Evolutionary conservation across 345 rosid genomes (phyloP), one percentile per base, ranked within the genome.

Genomic region (Pugionium dolabratum): DNA sequence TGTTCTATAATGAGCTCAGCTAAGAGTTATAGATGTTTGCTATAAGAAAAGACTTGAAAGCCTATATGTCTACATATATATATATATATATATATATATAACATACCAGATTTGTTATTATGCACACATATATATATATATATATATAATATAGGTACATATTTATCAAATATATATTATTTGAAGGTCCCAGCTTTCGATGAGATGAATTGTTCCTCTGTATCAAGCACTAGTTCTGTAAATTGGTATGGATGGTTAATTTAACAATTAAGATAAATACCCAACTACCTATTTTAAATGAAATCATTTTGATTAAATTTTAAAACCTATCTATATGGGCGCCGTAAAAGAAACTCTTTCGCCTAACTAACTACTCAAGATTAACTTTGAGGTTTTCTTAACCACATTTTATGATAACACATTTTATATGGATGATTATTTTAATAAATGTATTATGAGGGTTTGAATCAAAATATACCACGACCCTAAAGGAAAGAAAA

Each of bases 151-250:
- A 34, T 41, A 46, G 0, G 1, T 33, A 34, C 1, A 53, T 42
- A 25, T 55, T 9, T 54, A 11, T 7, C 6, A 30, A 7, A 33
- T 2, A 54, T 25, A 7, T 51, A 40, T 67, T 35, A 57, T 42
- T 65, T 58, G 26, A 33, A 47, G 64, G 69, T 61, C 78, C 78
- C 78, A 67, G 2, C 54, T 74, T 67, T 55, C 53, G 59, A 74
- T 74, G 78, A 49, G 73, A 74, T 74, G 51, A 62, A 62, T 61
- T 67, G 78, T 74, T 74, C 73, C 73, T 62, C 69, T 67, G 73
- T 67, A 60, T 46, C 68, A 47, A 67, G 64, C 64, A 67, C 73
- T 67, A 34, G 46, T 73, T 60, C 43, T 54, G 53, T 52, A 42
- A 3, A 67, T 67, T 67, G 54, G 73, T 61, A 43, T 67, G 69